These are phyloP conservation scores for Colletotrichum sp. DNA, from an alignment of 2,329 filamentous ascomycete genomes.

Conservation along the genomic window DNA sequence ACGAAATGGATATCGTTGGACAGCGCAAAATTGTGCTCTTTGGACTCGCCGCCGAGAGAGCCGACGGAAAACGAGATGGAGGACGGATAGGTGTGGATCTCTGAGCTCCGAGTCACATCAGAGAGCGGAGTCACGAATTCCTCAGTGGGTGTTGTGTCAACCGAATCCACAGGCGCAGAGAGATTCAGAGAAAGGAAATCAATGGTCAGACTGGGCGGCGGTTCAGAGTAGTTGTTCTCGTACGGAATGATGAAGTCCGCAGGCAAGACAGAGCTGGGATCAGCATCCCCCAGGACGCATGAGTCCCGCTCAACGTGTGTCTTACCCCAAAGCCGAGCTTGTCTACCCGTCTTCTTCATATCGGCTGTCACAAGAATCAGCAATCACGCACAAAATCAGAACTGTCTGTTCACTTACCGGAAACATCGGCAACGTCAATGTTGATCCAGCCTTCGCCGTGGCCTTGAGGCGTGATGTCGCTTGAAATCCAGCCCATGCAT, in stretches of 20 bases:
- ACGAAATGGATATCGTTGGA: conserved; percentile 68
- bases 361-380: conserved; percentile 43
- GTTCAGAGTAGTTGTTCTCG: conserved; percentile 56
- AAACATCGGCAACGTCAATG: conserved; percentile 58
- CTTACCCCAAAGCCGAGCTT: conserved; percentile 67
- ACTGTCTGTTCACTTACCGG: conserved; percentile 42
- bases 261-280: conserved; percentile 58
- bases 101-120: conserved; percentile 32
- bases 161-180: conserved; percentile 45
- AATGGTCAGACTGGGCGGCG: conserved; percentile 52
- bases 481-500: conserved; percentile 73
- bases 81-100: conserved; percentile 43
- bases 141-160: conserved; percentile 48
- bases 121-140: conserved; percentile 44
- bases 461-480: conserved; percentile 58
- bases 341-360: conserved; percentile 53
- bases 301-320: conserved; percentile 64
- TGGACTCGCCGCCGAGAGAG: conserved; percentile 42
- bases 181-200: conserved; percentile 58
- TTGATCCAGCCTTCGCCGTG: conserved; percentile 63
- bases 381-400: background rate
- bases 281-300: conserved; percentile 62
- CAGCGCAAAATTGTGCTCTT: conserved; percentile 50
- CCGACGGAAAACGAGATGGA: conserved; percentile 43
- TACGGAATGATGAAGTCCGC: conserved; percentile 68